These are phyloP conservation scores for Coniella vitis DNA, from an alignment of 2,329 filamentous ascomycete species.

Conservation along the genomic window DNA sequence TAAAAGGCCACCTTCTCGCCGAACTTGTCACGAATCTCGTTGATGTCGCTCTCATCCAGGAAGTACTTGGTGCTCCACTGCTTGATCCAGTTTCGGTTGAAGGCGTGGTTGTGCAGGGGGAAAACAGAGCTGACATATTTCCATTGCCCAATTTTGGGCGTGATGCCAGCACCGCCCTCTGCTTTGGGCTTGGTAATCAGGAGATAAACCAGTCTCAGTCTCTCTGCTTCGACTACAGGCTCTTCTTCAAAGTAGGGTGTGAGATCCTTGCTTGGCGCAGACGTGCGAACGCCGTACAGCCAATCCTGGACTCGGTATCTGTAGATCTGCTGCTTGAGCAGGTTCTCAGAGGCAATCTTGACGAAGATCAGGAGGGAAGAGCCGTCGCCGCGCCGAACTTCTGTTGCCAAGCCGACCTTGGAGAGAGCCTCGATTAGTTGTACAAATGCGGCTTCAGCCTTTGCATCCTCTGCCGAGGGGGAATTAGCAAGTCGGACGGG, in stretches of 20 bases:
- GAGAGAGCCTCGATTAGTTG: constrained; percentile 70
- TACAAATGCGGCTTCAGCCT: constrained; percentile 70
- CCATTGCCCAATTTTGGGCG: constrained; percentile 62
- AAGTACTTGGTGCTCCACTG: constrained; percentile 67
- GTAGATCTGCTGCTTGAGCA: constrained; percentile 76
- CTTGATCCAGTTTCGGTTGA: constrained; percentile 71
- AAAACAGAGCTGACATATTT: constrained; percentile 67
- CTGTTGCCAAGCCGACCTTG: constrained; percentile 73
- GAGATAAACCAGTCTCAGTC: constrained; percentile 79
- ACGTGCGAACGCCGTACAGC: constrained; percentile 78
- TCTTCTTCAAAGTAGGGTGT: constrained; percentile 61
- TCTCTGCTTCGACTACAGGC: constrained; percentile 80
- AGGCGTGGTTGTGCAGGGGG: constrained; percentile 68
- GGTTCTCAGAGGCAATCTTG: constrained; percentile 66
- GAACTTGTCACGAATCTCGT: constrained; percentile 68
- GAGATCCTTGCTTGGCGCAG: constrained; percentile 69
- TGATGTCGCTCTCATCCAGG: constrained; percentile 59
- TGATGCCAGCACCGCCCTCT: constrained; percentile 75
- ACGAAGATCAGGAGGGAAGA: constrained; percentile 76
- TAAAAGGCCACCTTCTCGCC: constrained; percentile 88
- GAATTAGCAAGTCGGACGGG: constrained; percentile 1
- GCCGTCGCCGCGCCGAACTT: constrained; percentile 75
- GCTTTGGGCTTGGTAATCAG: constrained; percentile 68
- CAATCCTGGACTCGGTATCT: constrained; percentile 86
- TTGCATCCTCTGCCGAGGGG: constrained; percentile 47